Base-by-base conservation (phyloP, 2,329 filamentous ascomycete species). In the Penicillium thymicola region DNA sequence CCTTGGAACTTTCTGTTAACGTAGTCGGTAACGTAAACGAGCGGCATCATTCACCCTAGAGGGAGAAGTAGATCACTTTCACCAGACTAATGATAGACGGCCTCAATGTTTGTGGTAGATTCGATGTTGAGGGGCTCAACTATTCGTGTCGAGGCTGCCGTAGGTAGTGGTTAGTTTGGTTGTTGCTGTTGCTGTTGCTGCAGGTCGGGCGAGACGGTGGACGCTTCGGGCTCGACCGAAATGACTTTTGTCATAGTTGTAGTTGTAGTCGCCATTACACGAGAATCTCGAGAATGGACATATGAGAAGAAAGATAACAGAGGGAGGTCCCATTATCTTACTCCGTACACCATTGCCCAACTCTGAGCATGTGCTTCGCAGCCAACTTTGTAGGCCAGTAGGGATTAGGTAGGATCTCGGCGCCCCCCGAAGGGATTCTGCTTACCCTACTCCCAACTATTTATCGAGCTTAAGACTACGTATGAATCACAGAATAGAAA, bases 361-460 rank as follows among this genome's bases (percentile, higher is more conserved):
- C 13, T 42, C 37, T 89, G 85, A 70, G 88, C n/a, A 9, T 32
- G 25, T 32, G n/a, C 23, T 18, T 9, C 1, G 3, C 7, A 16
- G 6, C 11, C 11, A 34, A 1, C 32, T 14, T 34, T 34, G 32
- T 14, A 14, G 16, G 18, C 4, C 3, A 2, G 7, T n/a, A 27
- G 23, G 8, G 13, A 23, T 23, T 21, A 21, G 18, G 21, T 40
- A 40, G 38, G 21, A 23, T 6, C 11, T 23, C 13, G 13, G 18
- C 18, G 21, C 21, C 40, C 8, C n/a, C 25, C 13, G 13, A 13
- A 34, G 10, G 18, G 13, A 45, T 16, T 34, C 4, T 23, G 28
- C 18, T 10, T 18, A 21, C 13, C n/a, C 1, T 16, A 30, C 4
- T 18, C 16, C 5, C 1, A 5, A 21, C 7, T 23, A 25, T n/a